Evolutionary conservation across 108 stramenopile genomes (phyloP), one percentile per base, ranked within the genome.

Genomic region (Cyclotella baltica): DNA sequence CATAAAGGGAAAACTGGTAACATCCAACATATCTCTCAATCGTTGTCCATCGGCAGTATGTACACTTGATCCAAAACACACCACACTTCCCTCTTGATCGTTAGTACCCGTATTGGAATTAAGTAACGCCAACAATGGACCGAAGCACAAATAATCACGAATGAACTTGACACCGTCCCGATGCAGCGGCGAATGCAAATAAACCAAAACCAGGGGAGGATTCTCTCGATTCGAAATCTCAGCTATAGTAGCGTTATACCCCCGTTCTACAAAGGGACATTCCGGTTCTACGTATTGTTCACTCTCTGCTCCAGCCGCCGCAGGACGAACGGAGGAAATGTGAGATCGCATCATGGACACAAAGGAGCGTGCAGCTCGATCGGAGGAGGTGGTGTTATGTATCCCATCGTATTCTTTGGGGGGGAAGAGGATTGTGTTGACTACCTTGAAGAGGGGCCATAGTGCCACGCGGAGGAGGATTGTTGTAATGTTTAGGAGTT

Each of bases 161-260:
- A 94, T 82, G 25, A 74, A 67, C 25, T 77, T 70, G 27, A 68
- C 68, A 0, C 72, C 78, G 28, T 83, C 48, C 8, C 78, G 76
- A 72, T 93, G 92, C 19, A 91, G 74, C 22, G 94, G 94, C 40
- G 87, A 82, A 65, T 95, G 91, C 46, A 95, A 72, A 67, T 88
- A 89, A 0, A 95, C 51, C 47, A 95, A 55, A 0, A 95, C 40
- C 56, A 92, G 64, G 0, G 90, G 80, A 37, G 78, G 51, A 3
- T 38, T 51, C 10, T 80, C 53, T 36, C 55, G 36, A 48, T 53
- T 31, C 29, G 72, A 29, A 19, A 73, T 29, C 28, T 74, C 52
- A 15, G 72, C 30, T 31, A 83, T 34, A 55, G 52, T 75, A 16
- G 67, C 15, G 16, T n/a, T 57, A 59, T 65, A 85, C n/a, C 67